Evolutionary conservation across 371 early-diverging fungal species (phyloP).

Genomic region (Mortierella polycephala): DNA sequence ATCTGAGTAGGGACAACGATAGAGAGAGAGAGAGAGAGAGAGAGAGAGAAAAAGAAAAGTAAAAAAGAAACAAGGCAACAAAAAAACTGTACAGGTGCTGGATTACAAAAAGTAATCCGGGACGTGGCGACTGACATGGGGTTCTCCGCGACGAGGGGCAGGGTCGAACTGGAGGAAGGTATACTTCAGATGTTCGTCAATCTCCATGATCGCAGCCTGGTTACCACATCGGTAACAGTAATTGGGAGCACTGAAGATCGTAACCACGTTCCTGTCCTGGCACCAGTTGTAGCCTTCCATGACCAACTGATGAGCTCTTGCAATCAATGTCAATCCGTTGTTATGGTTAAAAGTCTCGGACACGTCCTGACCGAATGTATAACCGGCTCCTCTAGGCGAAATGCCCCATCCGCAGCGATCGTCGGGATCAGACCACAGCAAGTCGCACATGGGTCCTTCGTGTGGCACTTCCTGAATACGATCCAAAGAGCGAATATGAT

Average conservation of each 20-base stretch:
- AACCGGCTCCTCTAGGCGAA: constrained; percentile 99
- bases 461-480: constrained; percentile 99
- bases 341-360: constrained; percentile 95
- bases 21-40: background rate
- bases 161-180: constrained; percentile 99
- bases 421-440: constrained; percentile 96
- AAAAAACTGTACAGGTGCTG: constrained; percentile 18
- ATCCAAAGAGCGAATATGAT: constrained; percentile 97
- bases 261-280: constrained; percentile 98
- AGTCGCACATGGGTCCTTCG: constrained; percentile 98
- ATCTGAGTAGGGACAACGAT: background rate
- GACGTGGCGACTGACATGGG: constrained; percentile 96
- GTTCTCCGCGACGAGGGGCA: constrained; percentile 98
- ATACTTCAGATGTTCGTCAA: constrained; percentile 97
- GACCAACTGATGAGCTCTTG: constrained; percentile 99
- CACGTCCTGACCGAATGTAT: constrained; percentile 97
- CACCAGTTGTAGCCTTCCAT: constrained; percentile 99
- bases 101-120: constrained; percentile 98
- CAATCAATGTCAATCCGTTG: constrained; percentile 97
- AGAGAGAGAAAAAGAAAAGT: background rate
- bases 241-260: constrained; percentile 99
- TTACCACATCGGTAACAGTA: constrained; percentile 99
- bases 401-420: constrained; percentile 99
- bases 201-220: constrained; percentile 98
- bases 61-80: constrained; percentile 3